Evolutionary conservation across 306 rosid genomes (phyloP).

Genomic region (Gastrolobium villosum): DNA sequence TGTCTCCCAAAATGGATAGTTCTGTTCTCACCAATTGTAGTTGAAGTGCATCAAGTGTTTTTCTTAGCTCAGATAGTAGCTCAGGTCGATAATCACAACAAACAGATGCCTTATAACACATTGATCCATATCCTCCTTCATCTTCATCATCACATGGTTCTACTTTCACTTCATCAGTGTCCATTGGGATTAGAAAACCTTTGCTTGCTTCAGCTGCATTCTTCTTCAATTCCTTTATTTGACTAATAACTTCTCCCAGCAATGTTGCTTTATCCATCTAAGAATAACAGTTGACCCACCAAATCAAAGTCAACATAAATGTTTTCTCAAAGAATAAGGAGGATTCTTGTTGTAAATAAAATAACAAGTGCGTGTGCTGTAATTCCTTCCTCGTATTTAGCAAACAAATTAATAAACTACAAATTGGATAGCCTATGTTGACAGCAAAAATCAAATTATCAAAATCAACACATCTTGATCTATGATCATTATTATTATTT

Average conservation of each 20-base stretch:
- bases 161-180: slow-evolving; percentile 56
- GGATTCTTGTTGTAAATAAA: neutral
- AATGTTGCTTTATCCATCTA: slow-evolving; percentile 84
- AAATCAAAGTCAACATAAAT: slow-evolving; percentile 22
- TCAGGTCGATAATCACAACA: slow-evolving; percentile 70
- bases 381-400: neutral
- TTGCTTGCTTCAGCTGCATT: slow-evolving; percentile 65
- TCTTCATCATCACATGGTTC: slow-evolving; percentile 48
- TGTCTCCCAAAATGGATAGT: slow-evolving; percentile 68
- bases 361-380: neutral
- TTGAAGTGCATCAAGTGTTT: slow-evolving; percentile 62
- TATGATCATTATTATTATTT: neutral
- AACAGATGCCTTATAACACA: slow-evolving; percentile 61
- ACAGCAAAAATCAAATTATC: neutral
- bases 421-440: no score
- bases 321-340: neutral
- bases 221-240: slow-evolving; percentile 70
- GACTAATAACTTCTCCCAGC: slow-evolving; percentile 69
- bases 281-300: slow-evolving; percentile 27
- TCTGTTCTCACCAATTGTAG: slow-evolving; percentile 61
- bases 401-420: neutral
- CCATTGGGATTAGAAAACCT: slow-evolving; percentile 50
- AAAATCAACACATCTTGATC: neutral
- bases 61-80: slow-evolving; percentile 68
- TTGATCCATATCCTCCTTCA: neutral